phyloP scores from a whole-genome alignment of 352 stramenopile species.

The Phytophthora litchii region DNA sequence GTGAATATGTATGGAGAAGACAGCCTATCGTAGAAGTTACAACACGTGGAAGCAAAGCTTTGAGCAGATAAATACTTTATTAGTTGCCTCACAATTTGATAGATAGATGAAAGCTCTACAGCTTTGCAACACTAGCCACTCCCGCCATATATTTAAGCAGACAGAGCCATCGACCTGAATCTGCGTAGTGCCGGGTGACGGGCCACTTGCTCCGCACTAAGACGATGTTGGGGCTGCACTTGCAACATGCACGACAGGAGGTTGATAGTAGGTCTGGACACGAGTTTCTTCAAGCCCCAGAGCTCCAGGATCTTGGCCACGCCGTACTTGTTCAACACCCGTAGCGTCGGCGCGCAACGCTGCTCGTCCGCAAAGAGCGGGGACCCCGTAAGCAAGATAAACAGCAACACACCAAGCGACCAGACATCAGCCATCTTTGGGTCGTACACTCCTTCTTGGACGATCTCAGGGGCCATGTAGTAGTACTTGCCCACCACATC shows the following conservation, averaged over 20 bases:
- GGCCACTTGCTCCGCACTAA: conserved; percentile 40
- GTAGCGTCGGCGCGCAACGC: conserved; percentile 51
- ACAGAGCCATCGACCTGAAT: conserved; percentile 1
- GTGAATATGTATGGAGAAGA: conserved; percentile 30
- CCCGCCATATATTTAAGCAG: conserved; percentile 5
- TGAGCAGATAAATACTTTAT: conserved; percentile 33
- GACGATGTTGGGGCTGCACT: conserved; percentile 39
- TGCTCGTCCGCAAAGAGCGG: conserved; percentile 35
- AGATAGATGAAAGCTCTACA: conserved; percentile 15
- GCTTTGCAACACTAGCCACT: conserved; percentile 9
- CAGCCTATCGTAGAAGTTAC: conserved; percentile 11
- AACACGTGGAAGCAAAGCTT: neutral
- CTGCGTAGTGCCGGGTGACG: conserved; percentile 27
- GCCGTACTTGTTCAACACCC: conserved; percentile 51
- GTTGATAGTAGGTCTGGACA: conserved; percentile 41
- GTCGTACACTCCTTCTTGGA: conserved; percentile 39
- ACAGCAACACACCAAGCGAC: conserved; percentile 84
- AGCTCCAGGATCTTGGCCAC: conserved; percentile 62
- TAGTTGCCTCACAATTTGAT: conserved; percentile 16
- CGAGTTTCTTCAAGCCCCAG: conserved; percentile 47
- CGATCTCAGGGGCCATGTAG: conserved; percentile 74
- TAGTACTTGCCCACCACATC: conserved; percentile 67
- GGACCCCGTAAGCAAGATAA: conserved; percentile 73
- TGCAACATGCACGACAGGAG: conserved; percentile 57
- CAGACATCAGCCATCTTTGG: conserved; percentile 71